A percentile compares a stretch with the other conserved stretches of the same genome.
These are phyloP conservation scores for Mortierella sp. DNA, from an alignment of 371 early-diverging fungal species.

Conservation along the genomic window DNA sequence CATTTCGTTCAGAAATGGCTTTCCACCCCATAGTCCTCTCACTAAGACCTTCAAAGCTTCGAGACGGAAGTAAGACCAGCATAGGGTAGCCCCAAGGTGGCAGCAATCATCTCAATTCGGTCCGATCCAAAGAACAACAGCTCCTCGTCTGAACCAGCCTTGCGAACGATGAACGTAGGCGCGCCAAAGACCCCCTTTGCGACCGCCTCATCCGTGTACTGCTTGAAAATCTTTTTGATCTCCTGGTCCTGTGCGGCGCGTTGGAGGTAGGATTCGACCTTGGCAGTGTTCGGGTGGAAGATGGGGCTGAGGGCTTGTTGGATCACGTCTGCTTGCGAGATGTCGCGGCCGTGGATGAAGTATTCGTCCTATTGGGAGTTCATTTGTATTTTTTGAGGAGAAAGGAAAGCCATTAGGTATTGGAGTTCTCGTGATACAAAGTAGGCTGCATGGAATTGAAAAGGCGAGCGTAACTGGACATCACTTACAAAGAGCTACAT, in stretches of 20 bases:
- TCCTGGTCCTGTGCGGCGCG: constrained; percentile 30
- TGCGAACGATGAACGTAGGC: constrained; percentile 60
- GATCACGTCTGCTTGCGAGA: constrained; percentile 54
- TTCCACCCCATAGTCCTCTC: too few relatives aligned
- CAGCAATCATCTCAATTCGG: constrained; percentile 62
- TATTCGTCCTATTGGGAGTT: constrained; percentile 39
- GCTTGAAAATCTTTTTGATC: constrained; percentile 41
- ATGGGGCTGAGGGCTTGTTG: constrained; percentile 28
- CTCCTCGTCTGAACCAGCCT: constrained; percentile 41
- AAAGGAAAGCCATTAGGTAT: not conserved
- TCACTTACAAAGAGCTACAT: constrained; percentile 43
- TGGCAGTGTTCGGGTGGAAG: constrained; percentile 30
- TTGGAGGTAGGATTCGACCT: constrained; percentile 35
- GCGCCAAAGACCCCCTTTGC: constrained; percentile 60
- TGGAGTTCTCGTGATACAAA: not conserved
- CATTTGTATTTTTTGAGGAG: not conserved
- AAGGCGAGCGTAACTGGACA: not conserved
- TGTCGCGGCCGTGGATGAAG: constrained; percentile 45
- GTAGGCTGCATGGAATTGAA: too few relatives aligned
- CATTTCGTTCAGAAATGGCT: too few relatives aligned
- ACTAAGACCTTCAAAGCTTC: constrained; percentile 19
- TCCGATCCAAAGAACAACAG: constrained; percentile 65
- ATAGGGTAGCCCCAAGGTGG: constrained; percentile 45
- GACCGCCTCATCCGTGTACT: constrained; percentile 53
- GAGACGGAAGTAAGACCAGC: constrained; percentile 21